Percentiles rank a stretch among this genome's conserved stretches.
Conservation (phyloP, 2,329 filamentous ascomycete species). For the Coniochaeta prunicola region DNA sequence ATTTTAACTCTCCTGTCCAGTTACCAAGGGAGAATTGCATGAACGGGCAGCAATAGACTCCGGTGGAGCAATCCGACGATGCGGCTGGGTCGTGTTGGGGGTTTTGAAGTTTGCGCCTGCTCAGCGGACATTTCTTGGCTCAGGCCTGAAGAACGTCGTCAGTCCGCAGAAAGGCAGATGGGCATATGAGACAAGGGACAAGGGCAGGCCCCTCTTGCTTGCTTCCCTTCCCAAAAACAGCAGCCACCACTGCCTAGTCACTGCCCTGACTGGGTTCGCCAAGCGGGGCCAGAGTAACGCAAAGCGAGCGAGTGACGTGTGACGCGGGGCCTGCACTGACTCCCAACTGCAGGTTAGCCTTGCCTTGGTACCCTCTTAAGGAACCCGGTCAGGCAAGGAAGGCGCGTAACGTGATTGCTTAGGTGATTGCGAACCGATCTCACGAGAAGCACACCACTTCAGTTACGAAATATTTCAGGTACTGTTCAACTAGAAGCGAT, state of each 20-base stretch:
- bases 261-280: no score
- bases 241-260: not conserved
- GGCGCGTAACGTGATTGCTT: not conserved
- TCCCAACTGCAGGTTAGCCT: not conserved
- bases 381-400: not conserved
- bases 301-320: conserved; percentile 1
- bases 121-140: not conserved
- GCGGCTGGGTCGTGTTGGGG: not conserved
- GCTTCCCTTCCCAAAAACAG: not conserved
- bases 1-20: not conserved
- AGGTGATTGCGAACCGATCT: not conserved
- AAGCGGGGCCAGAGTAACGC: not conserved
- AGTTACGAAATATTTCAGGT: no score
- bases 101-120: not conserved
- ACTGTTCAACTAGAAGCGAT: not conserved
- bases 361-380: not conserved
- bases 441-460: not conserved
- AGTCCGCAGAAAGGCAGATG: not conserved
- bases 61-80: not conserved
- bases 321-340: not conserved
- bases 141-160: not conserved
- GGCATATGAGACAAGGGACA: not conserved
- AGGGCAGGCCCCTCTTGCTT: not conserved
- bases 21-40: not conserved
- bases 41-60: not conserved